These are phyloP conservation scores for Discostella pseudostelligera DNA, from an alignment of 108 stramenopile species.

Conservation along the genomic window DNA sequence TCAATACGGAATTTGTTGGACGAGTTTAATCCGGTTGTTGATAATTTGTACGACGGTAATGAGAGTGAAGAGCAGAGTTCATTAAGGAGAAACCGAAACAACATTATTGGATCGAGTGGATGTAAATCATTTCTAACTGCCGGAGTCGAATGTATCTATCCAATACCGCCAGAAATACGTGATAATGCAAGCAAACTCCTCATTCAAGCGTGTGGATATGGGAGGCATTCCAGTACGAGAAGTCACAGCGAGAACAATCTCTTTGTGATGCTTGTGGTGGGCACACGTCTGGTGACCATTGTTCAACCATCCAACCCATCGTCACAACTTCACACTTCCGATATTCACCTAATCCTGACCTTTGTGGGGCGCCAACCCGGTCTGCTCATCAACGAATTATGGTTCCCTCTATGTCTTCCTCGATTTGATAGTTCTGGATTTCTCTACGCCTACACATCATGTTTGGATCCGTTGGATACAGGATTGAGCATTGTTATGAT, in stretches of 20 bases:
- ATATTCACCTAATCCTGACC: slow-evolving; percentile 67
- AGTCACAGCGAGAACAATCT: slow-evolving; percentile 34
- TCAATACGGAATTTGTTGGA: slow-evolving; percentile 42
- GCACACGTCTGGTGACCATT: slow-evolving; percentile 56
- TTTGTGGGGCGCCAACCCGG: slow-evolving; percentile 60
- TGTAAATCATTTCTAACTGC: slow-evolving; percentile 55
- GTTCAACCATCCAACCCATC: slow-evolving; percentile 63
- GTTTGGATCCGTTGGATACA: slow-evolving; percentile 51
- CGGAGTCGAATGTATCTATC: slow-evolving; percentile 59
- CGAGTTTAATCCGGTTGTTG: slow-evolving; percentile 30
- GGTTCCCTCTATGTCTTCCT: slow-evolving; percentile 83
- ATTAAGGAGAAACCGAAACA: neutral
- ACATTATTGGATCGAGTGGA: slow-evolving; percentile 5
- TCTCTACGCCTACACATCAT: slow-evolving; percentile 68
- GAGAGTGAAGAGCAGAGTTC: slow-evolving; percentile 7
- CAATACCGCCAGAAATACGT: slow-evolving; percentile 65
- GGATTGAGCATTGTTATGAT: slow-evolving; percentile 58
- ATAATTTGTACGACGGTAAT: neutral
- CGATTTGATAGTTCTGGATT: slow-evolving; percentile 75
- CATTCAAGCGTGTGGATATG: slow-evolving; percentile 25
- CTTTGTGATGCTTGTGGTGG: slow-evolving; percentile 63
- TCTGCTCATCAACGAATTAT: slow-evolving; percentile 62
- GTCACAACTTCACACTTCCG: slow-evolving; percentile 66
- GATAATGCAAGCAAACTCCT: slow-evolving; percentile 51
- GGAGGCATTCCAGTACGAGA: slow-evolving; percentile 8